Evolutionary conservation across 177 flowering plant genomes (phyloP).

Genomic region (Vitis hybrid): DNA sequence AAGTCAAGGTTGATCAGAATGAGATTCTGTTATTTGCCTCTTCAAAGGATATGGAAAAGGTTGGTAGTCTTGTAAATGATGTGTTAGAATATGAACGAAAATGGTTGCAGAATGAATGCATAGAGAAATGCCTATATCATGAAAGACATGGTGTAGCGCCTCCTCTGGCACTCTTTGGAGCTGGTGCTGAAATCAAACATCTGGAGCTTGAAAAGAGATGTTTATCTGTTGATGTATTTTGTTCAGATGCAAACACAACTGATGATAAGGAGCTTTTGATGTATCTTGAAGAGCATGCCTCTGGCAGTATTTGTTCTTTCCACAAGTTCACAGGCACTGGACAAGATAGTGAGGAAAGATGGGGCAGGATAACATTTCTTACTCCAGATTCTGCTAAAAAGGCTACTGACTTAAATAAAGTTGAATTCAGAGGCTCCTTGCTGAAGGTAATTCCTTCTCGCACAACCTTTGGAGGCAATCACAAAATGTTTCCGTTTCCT

Average conservation of each 20-base stretch:
- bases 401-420: conserved; percentile 45
- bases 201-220: conserved; percentile 73
- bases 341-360: conserved; percentile 51
- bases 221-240: conserved; percentile 62
- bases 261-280: conserved; percentile 73
- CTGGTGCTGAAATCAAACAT: conserved; percentile 89
- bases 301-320: conserved; percentile 52
- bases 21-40: conserved; percentile 62
- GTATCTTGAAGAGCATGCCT: conserved; percentile 54
- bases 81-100: conserved; percentile 57
- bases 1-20: conserved; percentile 57
- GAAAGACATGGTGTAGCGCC: conserved; percentile 52
- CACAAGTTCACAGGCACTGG: conserved; percentile 44
- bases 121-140: conserved; percentile 67
- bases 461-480: conserved; percentile 42
- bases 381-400: conserved; percentile 75
- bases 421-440: conserved; percentile 45
- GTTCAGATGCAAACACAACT: conserved; percentile 32
- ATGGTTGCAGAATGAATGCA: conserved; percentile 73
- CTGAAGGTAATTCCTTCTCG: conserved; percentile 54
- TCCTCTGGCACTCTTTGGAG: conserved; percentile 82
- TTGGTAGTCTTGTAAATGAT: conserved; percentile 38
- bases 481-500: conserved; percentile 50
- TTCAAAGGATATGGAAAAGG: conserved; percentile 45
- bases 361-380: conserved; percentile 79